Conservation (phyloP, 495 filamentous ascomycete species). For the Penicillium crystallinum region DNA sequence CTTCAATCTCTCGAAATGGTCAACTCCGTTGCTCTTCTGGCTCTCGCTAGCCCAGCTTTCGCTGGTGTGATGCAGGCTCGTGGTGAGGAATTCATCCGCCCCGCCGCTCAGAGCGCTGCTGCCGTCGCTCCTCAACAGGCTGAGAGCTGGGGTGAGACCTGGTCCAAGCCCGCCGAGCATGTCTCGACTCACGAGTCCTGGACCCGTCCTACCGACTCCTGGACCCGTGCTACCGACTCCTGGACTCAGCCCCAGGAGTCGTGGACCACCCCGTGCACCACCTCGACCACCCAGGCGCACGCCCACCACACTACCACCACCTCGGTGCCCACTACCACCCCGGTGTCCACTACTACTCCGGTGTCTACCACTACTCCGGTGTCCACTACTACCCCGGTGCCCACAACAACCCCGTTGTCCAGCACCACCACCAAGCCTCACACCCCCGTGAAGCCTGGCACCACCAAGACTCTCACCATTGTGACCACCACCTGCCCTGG, state of each 20-base stretch:
- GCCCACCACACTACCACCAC: background rate
- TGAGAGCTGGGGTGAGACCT: slow-evolving; percentile 8
- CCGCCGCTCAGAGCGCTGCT: slow-evolving; percentile 5
- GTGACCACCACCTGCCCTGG: slow-evolving; percentile 37
- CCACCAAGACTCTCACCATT: slow-evolving; percentile 32
- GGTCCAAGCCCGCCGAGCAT: slow-evolving; percentile 7
- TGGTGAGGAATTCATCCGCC: slow-evolving; percentile 15
- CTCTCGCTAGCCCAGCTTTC: slow-evolving; percentile 37
- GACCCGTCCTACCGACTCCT: slow-evolving; percentile 2
- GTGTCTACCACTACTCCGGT: background rate
- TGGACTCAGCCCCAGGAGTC: no score
- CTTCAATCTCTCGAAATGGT: slow-evolving; percentile 37
- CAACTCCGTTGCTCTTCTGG: slow-evolving; percentile 37
- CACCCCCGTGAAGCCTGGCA: slow-evolving; percentile 16
- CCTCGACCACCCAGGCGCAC: slow-evolving; percentile 1
- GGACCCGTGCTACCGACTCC: background rate
- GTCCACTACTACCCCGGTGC: background rate
- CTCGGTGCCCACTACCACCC: background rate
- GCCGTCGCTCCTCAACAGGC: background rate
- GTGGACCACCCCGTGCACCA: slow-evolving; percentile 6
- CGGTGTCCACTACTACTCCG: background rate
- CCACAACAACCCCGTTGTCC: background rate
- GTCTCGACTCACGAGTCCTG: background rate
- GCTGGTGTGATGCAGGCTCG: slow-evolving; percentile 36
- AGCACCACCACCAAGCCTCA: slow-evolving; percentile 2